A percentile compares a stretch with the other conserved stretches of the same genome.
Conservation (phyloP, 305 asterid species). For the Fraxinus angustifolia region DNA sequence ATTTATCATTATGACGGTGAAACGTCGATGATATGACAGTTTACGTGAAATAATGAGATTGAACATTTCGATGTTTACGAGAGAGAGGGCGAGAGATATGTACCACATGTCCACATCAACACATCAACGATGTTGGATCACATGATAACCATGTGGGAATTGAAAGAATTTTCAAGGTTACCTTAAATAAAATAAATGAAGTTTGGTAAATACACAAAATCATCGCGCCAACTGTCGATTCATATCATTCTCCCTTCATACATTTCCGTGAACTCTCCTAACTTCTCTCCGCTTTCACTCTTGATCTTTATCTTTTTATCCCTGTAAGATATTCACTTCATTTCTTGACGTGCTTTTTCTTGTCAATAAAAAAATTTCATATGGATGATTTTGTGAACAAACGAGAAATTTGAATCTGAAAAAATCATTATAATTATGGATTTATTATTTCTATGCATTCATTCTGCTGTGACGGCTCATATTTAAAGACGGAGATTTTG, state of each 20-base stretch:
- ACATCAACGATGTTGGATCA: no score
- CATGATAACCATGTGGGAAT: no score
- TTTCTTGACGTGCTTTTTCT: not conserved
- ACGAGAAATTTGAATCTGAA: not conserved
- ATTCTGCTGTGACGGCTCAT: conserved; percentile 43
- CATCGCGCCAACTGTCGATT: not conserved
- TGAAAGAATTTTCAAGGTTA: not conserved
- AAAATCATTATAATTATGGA: conserved; percentile 8
- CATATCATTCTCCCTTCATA: not conserved
- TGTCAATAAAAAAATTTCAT: not conserved
- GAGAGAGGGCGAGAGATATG: no score
- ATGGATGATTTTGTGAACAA: not conserved
- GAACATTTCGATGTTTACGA: no score
- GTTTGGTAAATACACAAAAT: not conserved
- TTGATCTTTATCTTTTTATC: not conserved
- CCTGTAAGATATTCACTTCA: not conserved
- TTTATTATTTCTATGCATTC: conserved; percentile 45
- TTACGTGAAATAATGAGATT: no score
- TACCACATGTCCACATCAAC: no score
- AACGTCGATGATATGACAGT: no score
- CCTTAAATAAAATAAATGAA: not conserved
- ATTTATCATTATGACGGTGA: no score
- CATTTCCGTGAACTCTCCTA: not conserved
- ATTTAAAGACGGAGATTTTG: not conserved
- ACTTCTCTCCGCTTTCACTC: not conserved